Base-by-base conservation (phyloP, 106 monocot genomes). In the Apostasia ramifera region DNA sequence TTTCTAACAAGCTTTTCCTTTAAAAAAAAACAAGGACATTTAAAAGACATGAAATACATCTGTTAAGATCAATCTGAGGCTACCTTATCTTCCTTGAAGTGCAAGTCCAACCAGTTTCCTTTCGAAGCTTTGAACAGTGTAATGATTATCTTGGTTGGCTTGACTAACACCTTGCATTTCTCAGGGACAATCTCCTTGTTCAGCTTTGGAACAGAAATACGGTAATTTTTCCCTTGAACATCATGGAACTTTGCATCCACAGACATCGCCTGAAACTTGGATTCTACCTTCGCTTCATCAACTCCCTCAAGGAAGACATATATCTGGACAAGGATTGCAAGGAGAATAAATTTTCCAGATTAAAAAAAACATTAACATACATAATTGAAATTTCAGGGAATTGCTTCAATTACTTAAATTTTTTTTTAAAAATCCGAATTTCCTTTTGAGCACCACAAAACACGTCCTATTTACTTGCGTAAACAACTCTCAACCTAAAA, bases 81-180 rank as follows among this genome's bases (percentile, higher is more conserved):
- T 78, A 88, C 88, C 88, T 84, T 88, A 42, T 88, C 84, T 66
- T 88, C 88, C 59, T 88, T 88, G 71, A 73, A 82, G 71, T 84
- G 82, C 71, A 88, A 59, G 46, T 88, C 88, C 53, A 77, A 59
- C 88, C 88, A 88, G 40, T 84, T 84, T 2, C 88, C 88, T 67
- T 88, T 84, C 8, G 88, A 84, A 54, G 81, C 84, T 71, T 88
- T 88, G 58, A 49, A 56, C 8, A 89, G 77, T 55, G 85, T 85
- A n/a, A 89, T 52, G 37, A 89, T 72, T 6, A 89, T 78, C 76
- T 69, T 81, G n/a, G 77, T 69, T 2, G 89, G 82, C 61, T 85
- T 89, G 6, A 89, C 82, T 10, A 89, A 41, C 65, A 85, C 61
- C 77, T 85, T 89, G 46, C 72, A 85, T 55, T 78, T 85, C 66